Percentiles rank a stretch among this genome's conserved stretches.
These are phyloP conservation scores for Talaromyces atroroseus DNA, from an alignment of 2,329 filamentous ascomycete genomes.

Conservation along the genomic window DNA sequence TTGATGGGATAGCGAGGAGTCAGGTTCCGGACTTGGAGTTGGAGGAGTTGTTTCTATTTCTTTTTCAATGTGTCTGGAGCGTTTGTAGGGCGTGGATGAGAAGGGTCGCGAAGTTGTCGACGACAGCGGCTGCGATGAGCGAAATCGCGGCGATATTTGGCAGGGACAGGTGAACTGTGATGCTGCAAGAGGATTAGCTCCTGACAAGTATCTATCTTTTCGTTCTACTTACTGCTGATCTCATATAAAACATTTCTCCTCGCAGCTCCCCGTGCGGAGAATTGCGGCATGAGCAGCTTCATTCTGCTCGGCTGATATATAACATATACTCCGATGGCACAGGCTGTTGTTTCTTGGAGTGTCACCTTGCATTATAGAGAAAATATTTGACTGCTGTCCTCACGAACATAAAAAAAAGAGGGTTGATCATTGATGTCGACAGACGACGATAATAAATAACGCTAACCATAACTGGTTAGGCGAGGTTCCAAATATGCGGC, in stretches of 20 bases:
- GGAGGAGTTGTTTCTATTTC: neutral
- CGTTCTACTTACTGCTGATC: neutral
- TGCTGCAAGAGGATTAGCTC: no score
- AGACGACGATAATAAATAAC: neutral
- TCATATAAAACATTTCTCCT: slow-evolving; percentile 6
- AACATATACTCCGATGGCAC: no score
- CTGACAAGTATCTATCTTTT: no score
- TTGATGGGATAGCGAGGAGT: slow-evolving; percentile 17
- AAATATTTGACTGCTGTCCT: neutral
- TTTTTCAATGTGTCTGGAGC: neutral
- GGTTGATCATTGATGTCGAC: neutral
- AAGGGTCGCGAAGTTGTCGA: neutral
- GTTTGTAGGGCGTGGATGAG: neutral
- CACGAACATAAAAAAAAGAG: neutral
- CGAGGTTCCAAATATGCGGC: slow-evolving; percentile 6
- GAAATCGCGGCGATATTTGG: neutral
- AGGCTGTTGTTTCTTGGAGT: neutral
- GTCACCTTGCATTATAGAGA: neutral
- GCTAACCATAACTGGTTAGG: neutral
- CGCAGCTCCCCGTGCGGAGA: slow-evolving; percentile 18
- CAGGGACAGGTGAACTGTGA: neutral
- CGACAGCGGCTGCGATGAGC: neutral
- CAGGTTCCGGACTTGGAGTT: neutral
- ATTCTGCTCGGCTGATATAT: slow-evolving; percentile 19
- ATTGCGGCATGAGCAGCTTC: slow-evolving; percentile 24